Conservation (phyloP, 495 filamentous ascomycete species). For the Talaromyces adpressus region DNA sequence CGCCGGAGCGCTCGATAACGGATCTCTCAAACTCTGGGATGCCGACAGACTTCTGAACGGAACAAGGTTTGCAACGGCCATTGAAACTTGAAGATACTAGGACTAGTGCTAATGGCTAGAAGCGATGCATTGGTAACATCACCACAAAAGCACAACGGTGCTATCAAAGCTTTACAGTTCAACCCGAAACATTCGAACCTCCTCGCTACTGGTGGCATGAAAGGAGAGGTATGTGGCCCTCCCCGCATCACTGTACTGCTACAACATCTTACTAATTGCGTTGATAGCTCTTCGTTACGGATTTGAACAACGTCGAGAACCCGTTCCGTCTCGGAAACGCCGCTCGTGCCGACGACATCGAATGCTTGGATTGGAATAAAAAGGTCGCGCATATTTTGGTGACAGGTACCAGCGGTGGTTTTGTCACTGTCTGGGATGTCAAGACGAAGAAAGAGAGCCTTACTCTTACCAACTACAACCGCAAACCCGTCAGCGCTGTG, state of each 20-base stretch:
- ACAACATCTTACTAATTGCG: neutral
- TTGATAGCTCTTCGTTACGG: conserved; percentile 73
- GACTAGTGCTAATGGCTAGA: conserved; percentile 18
- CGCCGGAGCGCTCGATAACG: conserved; percentile 92
- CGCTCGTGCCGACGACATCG: conserved; percentile 86
- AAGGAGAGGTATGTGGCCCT: conserved; percentile 59
- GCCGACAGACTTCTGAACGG: conserved; percentile 74
- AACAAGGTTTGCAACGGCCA: conserved; percentile 35
- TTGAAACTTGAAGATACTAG: neutral
- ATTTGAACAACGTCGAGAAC: conserved; percentile 80
- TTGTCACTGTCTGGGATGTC: conserved; percentile 97
- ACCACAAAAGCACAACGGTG: conserved; percentile 85
- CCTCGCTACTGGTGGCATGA: conserved; percentile 84
- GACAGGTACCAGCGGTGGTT: conserved; percentile 88
- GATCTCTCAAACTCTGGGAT: conserved; percentile 92
- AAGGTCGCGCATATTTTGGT: conserved; percentile 95
- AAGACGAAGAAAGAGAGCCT: conserved; percentile 94
- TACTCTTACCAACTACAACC: conserved; percentile 84
- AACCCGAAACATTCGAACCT: conserved; percentile 91
- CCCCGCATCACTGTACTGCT: neutral
- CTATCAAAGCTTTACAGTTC: conserved; percentile 95
- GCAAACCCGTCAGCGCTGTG: conserved; percentile 90
- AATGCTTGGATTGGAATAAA: conserved; percentile 96
- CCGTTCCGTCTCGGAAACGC: conserved; percentile 86
- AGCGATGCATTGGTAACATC: conserved; percentile 77